Percentiles rank a stretch among this genome's conserved stretches.
These are phyloP conservation scores for Sporothrix brunneoviolacea DNA, from an alignment of 2,329 filamentous ascomycete genomes.

Conservation along the genomic window DNA sequence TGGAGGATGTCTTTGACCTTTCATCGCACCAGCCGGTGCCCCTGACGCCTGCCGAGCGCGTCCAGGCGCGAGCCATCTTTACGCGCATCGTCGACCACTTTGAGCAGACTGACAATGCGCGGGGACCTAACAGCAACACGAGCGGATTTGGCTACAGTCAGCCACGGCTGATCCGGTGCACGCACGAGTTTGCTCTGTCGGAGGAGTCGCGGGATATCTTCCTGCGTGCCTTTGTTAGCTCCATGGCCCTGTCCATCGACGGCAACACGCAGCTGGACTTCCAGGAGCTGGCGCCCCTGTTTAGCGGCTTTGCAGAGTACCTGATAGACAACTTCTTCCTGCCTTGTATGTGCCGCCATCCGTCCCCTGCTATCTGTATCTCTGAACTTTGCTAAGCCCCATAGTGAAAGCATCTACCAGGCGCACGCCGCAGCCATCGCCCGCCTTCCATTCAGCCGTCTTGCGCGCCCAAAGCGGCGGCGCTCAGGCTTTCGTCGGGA, in stretches of 20 bases:
- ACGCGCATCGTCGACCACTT: slow-evolving; percentile 19
- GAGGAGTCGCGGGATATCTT: slow-evolving; percentile 22
- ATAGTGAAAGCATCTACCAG: slow-evolving; percentile 23
- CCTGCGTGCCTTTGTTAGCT: slow-evolving; percentile 22
- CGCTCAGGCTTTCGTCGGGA: slow-evolving; percentile 18
- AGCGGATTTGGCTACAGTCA: slow-evolving; percentile 17
- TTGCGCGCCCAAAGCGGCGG: slow-evolving; percentile 18
- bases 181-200: slow-evolving; percentile 24
- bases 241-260: slow-evolving; percentile 18
- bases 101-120: no score
- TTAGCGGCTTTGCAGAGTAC: slow-evolving; percentile 22
- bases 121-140: background rate
- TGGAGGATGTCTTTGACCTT: slow-evolving; percentile 18
- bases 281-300: slow-evolving; percentile 14
- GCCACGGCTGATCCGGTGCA: slow-evolving; percentile 21
- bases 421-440: slow-evolving; percentile 23
- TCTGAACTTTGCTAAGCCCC: no score
- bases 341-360: slow-evolving; percentile 17
- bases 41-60: slow-evolving; percentile 16
- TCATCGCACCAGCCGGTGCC: slow-evolving; percentile 12
- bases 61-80: slow-evolving; percentile 16
- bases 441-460: slow-evolving; percentile 21
- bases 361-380: background rate
- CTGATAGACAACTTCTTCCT: slow-evolving; percentile 25
- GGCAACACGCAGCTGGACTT: slow-evolving; percentile 12